These are phyloP conservation scores for Yarrowia deformans DNA, from an alignment of 805 yeast species.

Conservation along the genomic window DNA sequence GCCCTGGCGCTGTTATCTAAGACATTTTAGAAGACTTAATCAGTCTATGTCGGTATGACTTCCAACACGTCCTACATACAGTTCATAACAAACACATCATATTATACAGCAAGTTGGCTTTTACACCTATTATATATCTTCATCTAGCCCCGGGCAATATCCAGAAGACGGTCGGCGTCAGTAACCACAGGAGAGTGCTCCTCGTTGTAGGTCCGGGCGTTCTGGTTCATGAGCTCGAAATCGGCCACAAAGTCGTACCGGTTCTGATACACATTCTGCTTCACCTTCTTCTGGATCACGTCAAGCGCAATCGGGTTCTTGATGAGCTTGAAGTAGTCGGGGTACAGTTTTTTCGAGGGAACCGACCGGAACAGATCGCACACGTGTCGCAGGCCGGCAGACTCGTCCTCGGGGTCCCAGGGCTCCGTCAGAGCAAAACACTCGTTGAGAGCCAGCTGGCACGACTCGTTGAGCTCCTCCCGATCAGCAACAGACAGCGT, in stretches of 20 bases:
- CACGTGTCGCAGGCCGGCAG: neutral
- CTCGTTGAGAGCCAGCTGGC: slow-evolving; percentile 41
- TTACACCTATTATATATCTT: slow-evolving; percentile 6
- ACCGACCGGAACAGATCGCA: slow-evolving; percentile 60
- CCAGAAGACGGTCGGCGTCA: slow-evolving; percentile 56
- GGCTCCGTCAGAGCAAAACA: slow-evolving; percentile 41
- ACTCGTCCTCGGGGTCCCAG: slow-evolving; percentile 41
- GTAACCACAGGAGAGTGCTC: slow-evolving; percentile 69
- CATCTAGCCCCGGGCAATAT: slow-evolving; percentile 34
- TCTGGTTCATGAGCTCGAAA: slow-evolving; percentile 63
- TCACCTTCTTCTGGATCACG: slow-evolving; percentile 59
- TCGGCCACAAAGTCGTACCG: slow-evolving; percentile 60
- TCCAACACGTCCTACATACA: too few species aligned
- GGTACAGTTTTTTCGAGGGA: slow-evolving; percentile 78
- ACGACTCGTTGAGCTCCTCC: slow-evolving; percentile 37
- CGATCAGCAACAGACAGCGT: slow-evolving; percentile 32
- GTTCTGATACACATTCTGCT: slow-evolving; percentile 50
- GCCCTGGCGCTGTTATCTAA: too few species aligned
- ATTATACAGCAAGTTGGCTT: slow-evolving; percentile 11
- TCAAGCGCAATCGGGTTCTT: slow-evolving; percentile 65
- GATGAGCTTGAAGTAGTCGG: slow-evolving; percentile 81
- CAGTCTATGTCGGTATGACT: too few species aligned
- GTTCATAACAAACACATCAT: slow-evolving; percentile 17
- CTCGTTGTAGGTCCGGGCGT: slow-evolving; percentile 73
- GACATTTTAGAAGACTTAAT: too few species aligned